Evolutionary conservation across 208 protist genomes (phyloP).

Genomic region (Acanthamoeba triangularis): DNA sequence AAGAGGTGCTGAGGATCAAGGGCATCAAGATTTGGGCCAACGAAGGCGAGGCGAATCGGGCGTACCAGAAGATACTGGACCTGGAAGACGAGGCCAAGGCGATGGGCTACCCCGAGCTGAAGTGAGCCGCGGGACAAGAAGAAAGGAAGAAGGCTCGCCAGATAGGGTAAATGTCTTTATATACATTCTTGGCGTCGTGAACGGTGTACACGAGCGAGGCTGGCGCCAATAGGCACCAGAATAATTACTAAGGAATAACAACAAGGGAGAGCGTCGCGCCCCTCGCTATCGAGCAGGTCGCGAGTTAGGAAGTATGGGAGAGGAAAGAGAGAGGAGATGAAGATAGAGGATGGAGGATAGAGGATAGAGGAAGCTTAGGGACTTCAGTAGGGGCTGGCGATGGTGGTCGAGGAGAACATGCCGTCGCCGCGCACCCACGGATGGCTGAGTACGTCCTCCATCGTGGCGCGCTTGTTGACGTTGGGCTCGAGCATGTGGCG

Average conservation of each 20-base stretch:
- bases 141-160: neutral
- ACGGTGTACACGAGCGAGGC: too few relatives aligned
- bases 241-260: neutral
- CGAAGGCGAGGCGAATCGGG: neutral
- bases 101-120: neutral
- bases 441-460: neutral
- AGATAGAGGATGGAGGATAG: neutral
- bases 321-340: neutral
- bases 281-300: neutral
- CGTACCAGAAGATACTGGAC: neutral
- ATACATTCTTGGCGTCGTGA: neutral
- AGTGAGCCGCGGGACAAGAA: neutral
- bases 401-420: neutral
- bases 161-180: neutral
- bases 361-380: neutral
- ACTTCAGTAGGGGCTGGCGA: slow-evolving; percentile 1
- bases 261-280: too few relatives aligned
- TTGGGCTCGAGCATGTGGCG: slow-evolving; percentile 44
- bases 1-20: neutral
- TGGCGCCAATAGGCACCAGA: neutral
- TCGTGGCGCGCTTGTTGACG: neutral
- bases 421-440: slow-evolving; percentile 47
- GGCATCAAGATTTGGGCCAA: neutral
- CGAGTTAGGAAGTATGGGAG: too few relatives aligned
- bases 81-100: neutral